These are phyloP conservation scores for Crithidia expoeki DNA, from an alignment of 208 protist genomes.

Conservation along the genomic window DNA sequence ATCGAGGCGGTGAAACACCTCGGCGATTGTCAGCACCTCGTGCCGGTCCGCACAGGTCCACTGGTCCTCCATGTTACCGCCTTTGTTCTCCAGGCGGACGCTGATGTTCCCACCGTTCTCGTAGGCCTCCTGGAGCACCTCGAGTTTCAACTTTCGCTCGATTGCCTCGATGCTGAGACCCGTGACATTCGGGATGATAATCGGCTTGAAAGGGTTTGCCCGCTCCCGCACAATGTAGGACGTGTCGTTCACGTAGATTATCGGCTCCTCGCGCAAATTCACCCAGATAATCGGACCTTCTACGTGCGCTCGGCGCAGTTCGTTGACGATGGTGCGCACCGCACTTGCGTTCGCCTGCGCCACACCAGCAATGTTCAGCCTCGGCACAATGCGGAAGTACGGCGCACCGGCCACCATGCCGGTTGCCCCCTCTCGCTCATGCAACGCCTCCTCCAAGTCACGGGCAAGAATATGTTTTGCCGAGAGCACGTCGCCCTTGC, in stretches of 20 bases:
- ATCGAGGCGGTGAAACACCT: conserved; percentile 60
- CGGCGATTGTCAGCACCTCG: conserved; percentile 64
- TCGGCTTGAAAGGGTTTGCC: conserved; percentile 68
- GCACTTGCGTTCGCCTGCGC: conserved; percentile 79
- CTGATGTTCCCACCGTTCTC: conserved; percentile 89
- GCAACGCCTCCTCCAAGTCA: conserved; percentile 79
- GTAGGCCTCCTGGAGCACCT: conserved; percentile 82
- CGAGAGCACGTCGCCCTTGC: conserved; percentile 82
- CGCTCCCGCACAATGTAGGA: conserved; percentile 87
- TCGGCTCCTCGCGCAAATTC: conserved; percentile 87
- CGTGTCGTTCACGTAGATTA: conserved; percentile 88
- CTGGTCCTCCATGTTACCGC: conserved; percentile 83
- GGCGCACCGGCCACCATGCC: conserved; percentile 85
- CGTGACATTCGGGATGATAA: conserved; percentile 87
- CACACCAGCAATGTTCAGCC: conserved; percentile 84
- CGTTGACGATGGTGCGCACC: conserved; percentile 80
- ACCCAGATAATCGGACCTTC: conserved; percentile 81
- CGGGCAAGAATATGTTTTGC: conserved; percentile 76
- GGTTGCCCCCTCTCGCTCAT: conserved; percentile 55
- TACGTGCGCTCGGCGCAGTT: conserved; percentile 68
- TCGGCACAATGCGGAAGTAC: conserved; percentile 88
- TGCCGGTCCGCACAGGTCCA: conserved; percentile 76
- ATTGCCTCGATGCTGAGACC: conserved; percentile 73
- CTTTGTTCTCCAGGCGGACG: conserved; percentile 65
- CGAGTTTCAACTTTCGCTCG: conserved; percentile 84